phyloP scores from a whole-genome alignment of 495 filamentous ascomycete genomes.

The Sporormia fimetaria region DNA sequence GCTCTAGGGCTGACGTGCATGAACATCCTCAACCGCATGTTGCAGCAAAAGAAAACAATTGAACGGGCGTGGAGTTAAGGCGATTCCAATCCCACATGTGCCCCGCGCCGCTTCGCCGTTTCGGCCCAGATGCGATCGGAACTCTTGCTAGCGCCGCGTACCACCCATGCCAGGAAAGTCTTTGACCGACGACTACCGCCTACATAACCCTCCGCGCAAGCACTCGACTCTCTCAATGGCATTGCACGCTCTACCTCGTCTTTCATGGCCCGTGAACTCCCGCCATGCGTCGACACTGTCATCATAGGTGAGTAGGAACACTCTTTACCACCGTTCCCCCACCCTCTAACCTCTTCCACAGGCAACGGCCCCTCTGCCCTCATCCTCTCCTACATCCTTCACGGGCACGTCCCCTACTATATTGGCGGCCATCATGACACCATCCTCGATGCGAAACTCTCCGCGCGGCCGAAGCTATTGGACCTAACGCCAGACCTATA shows the following conservation, averaged over 20 bases:
- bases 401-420: constrained; percentile 54
- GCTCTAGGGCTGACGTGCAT: too few relatives aligned
- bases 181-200: too few relatives aligned
- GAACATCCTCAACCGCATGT: too few relatives aligned
- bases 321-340: not conserved
- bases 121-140: too few relatives aligned
- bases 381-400: constrained; percentile 56
- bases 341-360: constrained; percentile 3
- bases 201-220: too few relatives aligned
- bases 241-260: constrained; percentile 5
- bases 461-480: constrained; percentile 35
- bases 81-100: too few relatives aligned
- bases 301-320: constrained; percentile 31
- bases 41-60: too few relatives aligned
- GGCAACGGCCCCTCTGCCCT: constrained; percentile 58
- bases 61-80: too few relatives aligned
- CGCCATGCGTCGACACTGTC: constrained; percentile 31
- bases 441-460: constrained; percentile 47
- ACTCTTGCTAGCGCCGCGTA: too few relatives aligned
- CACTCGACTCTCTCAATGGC: constrained; percentile 9
- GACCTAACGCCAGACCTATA: constrained; percentile 38
- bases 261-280: constrained; percentile 25
- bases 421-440: constrained; percentile 49
- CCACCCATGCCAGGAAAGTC: too few relatives aligned
- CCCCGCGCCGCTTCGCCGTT: too few relatives aligned